phyloP scores from a whole-genome alignment of 352 stramenopile genomes.

The Globisporangium mamillatum region DNA sequence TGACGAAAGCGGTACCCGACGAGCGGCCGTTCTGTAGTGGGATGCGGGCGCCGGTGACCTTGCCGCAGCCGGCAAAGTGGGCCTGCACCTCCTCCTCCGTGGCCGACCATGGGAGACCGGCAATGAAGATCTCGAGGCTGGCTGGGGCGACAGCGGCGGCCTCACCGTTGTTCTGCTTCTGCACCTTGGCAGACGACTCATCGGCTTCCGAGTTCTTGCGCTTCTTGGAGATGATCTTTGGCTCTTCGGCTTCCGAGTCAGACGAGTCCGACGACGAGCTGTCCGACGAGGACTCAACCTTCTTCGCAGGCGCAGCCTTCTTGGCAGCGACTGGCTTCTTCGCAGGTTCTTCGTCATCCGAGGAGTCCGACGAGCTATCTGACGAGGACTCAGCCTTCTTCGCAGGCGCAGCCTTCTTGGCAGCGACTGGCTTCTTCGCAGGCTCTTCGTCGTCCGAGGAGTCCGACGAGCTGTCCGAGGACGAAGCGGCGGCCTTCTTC shows the following conservation, averaged over 20 bases:
- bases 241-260: slow-evolving; percentile 58
- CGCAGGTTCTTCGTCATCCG: slow-evolving; percentile 53
- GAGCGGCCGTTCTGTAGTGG: slow-evolving; percentile 88
- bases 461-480: slow-evolving; percentile 39
- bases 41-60: slow-evolving; percentile 81
- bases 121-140: slow-evolving; percentile 85
- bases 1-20: slow-evolving; percentile 95
- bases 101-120: slow-evolving; percentile 94
- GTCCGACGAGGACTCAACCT: slow-evolving; percentile 37
- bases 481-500: slow-evolving; percentile 21
- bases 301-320: slow-evolving; percentile 36
- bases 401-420: slow-evolving; percentile 25
- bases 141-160: slow-evolving; percentile 45
- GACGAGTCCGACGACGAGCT: slow-evolving; percentile 20
- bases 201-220: slow-evolving; percentile 76
- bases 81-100: slow-evolving; percentile 93
- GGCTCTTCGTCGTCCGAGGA: slow-evolving; percentile 60
- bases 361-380: slow-evolving; percentile 46
- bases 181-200: slow-evolving; percentile 58
- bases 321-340: slow-evolving; percentile 30
- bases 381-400: slow-evolving; percentile 43
- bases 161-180: slow-evolving; percentile 74
- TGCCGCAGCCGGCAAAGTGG: slow-evolving; percentile 93
- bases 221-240: slow-evolving; percentile 75
- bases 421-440: slow-evolving; percentile 28